Conservation (phyloP, 73 alveolate species). For the Breviolum minutum region DNA sequence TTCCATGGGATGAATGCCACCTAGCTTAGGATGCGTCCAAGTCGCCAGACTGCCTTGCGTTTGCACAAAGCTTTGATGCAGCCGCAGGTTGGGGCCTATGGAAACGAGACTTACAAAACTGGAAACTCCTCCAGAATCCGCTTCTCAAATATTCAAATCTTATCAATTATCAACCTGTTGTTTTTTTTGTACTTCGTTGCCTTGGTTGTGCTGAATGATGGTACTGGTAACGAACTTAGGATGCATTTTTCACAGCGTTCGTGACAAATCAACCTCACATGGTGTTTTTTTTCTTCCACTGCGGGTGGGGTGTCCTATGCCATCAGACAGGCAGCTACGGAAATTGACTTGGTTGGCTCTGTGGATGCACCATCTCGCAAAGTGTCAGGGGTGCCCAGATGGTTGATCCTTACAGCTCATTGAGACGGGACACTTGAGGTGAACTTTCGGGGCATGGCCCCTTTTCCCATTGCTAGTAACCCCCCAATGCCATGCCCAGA, state of each 20-base stretch:
- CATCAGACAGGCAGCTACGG: neutral
- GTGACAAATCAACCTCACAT: no score
- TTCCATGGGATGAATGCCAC: neutral
- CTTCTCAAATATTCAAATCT: neutral
- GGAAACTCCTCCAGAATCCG: no score
- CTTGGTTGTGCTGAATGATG: no score
- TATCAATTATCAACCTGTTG: neutral
- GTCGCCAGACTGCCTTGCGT: conserved; percentile 14
- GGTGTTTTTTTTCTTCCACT: no score
- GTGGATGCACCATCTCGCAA: neutral
- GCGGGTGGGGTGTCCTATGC: no score
- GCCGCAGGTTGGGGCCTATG: neutral
- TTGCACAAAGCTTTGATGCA: conserved; percentile 24
- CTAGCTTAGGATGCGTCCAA: conserved; percentile 3
- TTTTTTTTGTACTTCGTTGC: no score
- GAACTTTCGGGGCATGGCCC: neutral
- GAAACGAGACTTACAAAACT: no score
- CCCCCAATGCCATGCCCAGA: neutral
- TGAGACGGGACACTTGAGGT: no score
- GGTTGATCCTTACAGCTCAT: no score
- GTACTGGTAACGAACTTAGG: no score
- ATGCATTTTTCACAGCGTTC: no score
- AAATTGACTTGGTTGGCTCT: neutral
- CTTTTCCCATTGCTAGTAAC: neutral
- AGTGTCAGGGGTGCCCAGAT: neutral